Evolutionary conservation across 768 basidiomycete species (phyloP).

Genomic region (Tulasnella sp.): DNA sequence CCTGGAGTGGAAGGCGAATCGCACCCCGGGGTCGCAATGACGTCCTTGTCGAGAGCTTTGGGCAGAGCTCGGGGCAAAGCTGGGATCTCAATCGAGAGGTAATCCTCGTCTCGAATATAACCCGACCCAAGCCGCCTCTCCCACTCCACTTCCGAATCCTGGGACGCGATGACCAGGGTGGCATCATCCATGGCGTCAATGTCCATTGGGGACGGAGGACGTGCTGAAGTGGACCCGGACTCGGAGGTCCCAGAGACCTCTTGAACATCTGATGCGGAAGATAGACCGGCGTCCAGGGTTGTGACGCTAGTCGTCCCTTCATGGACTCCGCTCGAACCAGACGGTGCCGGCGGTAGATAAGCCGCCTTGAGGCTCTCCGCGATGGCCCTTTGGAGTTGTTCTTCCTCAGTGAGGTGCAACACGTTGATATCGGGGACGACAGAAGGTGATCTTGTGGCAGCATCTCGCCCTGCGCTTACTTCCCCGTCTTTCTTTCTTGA

Average conservation of each 20-base stretch:
- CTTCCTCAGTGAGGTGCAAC: constrained; percentile 19
- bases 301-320: background rate
- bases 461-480: constrained; percentile 1
- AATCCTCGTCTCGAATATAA: background rate
- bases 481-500: constrained; percentile 6
- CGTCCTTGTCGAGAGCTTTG: no score
- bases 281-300: background rate
- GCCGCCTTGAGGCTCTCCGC: constrained; percentile 19
- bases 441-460: background rate
- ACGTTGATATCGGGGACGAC: background rate
- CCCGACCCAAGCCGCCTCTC: background rate
- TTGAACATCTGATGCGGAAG: no score
- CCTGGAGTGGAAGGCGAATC: no score
- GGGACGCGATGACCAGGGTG: background rate
- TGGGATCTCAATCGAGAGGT: background rate
- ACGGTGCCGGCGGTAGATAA: background rate
- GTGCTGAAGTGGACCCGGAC: no score
- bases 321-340: no score
- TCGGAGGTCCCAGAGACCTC: no score
- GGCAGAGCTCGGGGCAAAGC: background rate
- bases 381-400: constrained; percentile 23
- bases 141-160: constrained; percentile 1
- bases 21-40: no score
- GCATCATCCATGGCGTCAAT: background rate
- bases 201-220: background rate